Evolutionary conservation across 2,329 filamentous ascomycete species (phyloP).

Genomic region (Penicillium sp.): DNA sequence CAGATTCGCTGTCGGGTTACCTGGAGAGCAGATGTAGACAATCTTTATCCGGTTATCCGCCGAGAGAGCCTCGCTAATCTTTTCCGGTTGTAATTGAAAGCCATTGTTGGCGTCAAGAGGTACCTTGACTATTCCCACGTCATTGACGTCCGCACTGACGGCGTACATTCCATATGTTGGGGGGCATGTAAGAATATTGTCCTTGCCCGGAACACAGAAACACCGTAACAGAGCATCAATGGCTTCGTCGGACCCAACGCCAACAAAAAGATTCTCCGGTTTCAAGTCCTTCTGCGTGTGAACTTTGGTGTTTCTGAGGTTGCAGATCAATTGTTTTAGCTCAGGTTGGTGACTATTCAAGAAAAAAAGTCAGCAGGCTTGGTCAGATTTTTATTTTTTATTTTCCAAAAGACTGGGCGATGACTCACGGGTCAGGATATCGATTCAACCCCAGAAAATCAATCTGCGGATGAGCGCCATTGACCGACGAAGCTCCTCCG

Average conservation of each 20-base stretch:
- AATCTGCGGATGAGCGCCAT: slow-evolving; percentile 52
- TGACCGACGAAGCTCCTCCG: slow-evolving; percentile 33
- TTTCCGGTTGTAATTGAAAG: slow-evolving; percentile 70
- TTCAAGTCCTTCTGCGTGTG: slow-evolving; percentile 71
- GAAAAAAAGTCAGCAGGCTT: not conserved
- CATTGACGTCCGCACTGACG: slow-evolving; percentile 92
- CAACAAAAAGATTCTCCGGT: slow-evolving; percentile 85
- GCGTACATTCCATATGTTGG: slow-evolving; percentile 99
- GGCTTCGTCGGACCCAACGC: slow-evolving; percentile 93
- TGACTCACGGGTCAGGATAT: slow-evolving; percentile 76
- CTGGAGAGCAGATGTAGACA: slow-evolving; percentile 88
- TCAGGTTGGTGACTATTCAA: slow-evolving; percentile 68
- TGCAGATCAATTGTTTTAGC: slow-evolving; percentile 82
- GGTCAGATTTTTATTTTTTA: not conserved
- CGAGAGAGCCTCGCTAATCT: slow-evolving; percentile 64
- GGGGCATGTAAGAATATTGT: slow-evolving; percentile 90
- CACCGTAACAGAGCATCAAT: slow-evolving; percentile 91
- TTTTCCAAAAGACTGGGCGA: not conserved
- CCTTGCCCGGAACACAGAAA: slow-evolving; percentile 82
- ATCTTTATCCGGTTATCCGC: slow-evolving; percentile 70
- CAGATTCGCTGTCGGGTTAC: slow-evolving; percentile 83
- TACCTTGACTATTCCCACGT: slow-evolving; percentile 80
- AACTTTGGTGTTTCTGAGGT: slow-evolving; percentile 74
- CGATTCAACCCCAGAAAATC: slow-evolving; percentile 82
- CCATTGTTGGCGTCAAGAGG: slow-evolving; percentile 67